These are phyloP conservation scores for Cladosporium austrohemisphaericum DNA, from an alignment of 2,329 filamentous ascomycete genomes.

Conservation along the genomic window DNA sequence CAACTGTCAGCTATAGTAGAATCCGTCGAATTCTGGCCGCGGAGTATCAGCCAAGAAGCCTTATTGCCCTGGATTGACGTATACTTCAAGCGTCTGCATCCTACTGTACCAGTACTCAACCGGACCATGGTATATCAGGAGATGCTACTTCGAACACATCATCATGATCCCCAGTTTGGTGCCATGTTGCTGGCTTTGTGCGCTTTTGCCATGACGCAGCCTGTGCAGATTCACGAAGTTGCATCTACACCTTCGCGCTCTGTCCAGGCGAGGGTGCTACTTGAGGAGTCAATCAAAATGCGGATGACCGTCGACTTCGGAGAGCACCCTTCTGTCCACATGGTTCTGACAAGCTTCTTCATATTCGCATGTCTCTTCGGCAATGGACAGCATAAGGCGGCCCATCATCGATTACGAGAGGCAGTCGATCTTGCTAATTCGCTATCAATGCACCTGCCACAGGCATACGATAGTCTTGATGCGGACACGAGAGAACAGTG, in stretches of 20 bases:
- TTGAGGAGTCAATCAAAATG: constrained; percentile 44
- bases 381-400: constrained; percentile 26
- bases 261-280: constrained; percentile 40
- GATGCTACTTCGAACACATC: constrained; percentile 42
- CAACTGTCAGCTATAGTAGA: constrained; percentile 29
- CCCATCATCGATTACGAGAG: constrained; percentile 28
- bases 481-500: constrained; percentile 39
- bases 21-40: constrained; percentile 35
- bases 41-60: constrained; percentile 39
- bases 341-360: constrained; percentile 31
- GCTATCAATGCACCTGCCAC: constrained; percentile 39
- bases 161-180: constrained; percentile 41
- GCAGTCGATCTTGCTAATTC: constrained; percentile 40
- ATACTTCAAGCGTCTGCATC: constrained; percentile 44
- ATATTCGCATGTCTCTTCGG: constrained; percentile 31
- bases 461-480: constrained; percentile 36
- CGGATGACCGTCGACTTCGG: constrained; percentile 39
- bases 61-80: constrained; percentile 39
- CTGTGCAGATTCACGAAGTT: constrained; percentile 42
- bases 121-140: constrained; percentile 40
- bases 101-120: constrained; percentile 41
- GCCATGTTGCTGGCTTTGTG: constrained; percentile 42
- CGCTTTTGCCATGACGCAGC: constrained; percentile 44
- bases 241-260: constrained; percentile 26
- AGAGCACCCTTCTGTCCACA: constrained; percentile 28